Base-by-base conservation (phyloP, 345 rosid species). In the Citrus unshiu region DNA sequence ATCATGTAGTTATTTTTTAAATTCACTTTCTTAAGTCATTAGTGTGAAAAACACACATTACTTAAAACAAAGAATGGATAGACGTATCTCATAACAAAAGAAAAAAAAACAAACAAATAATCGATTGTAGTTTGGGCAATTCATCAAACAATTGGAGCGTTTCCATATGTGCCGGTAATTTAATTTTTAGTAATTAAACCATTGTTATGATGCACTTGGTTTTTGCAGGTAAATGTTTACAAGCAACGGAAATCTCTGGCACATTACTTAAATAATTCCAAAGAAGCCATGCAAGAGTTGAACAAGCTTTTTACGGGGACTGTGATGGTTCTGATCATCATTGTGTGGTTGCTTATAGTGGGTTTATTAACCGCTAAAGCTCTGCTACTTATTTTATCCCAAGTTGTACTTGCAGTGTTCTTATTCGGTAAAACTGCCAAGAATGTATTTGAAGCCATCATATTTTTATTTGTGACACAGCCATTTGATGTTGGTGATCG, bases 401-500 rank as follows among this genome's bases (percentile, higher is more conserved):
- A 92, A 78, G 59, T 92, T 10, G 84, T 92, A 9, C 85, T 91
- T 10, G 89, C 90, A 1, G 97, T 92, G 12, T 89, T 92, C 81
- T 84, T 92, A 83, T 92, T 92, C 81, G 90, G 90, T 37, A 92
- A 90, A 81, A 91, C 86, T 74, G 88, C 95, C 90, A 92, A 91
- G 79, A 92, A 89, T 24, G 78, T 91, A 4, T 92, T 87, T 8
- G 95, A 92, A 74, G 89, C 94, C 82, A 92, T 92, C 83, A 86
- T 92, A 78, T 92, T 87, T 81, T 88, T 92, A 84, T 92, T 92
- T 70, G 87, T 89, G 51, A 91, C 91, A 84, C 97, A 90, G 78
- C 97, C 94, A 6, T 92, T 89, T 14, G 93, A 90, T 80, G 91
- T 92, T 2, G 97, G 97, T 7, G 95, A 92, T 78, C 89, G 95